A percentile compares a stretch with the other conserved stretches of the same genome.
Conservation (phyloP, 192 early-diverging fungal species). For the Umbelopsis sp. region DNA sequence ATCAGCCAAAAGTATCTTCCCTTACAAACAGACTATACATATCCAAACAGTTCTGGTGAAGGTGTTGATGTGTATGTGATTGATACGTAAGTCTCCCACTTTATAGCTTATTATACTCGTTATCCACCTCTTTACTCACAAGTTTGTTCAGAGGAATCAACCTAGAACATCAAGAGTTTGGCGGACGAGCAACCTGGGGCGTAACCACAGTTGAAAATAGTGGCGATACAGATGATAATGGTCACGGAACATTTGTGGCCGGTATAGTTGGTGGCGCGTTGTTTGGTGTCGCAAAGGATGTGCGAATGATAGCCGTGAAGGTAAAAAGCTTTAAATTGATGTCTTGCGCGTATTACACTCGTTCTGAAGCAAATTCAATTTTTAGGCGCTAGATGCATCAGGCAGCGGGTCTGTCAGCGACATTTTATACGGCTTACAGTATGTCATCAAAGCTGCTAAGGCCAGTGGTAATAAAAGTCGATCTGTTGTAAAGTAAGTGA, state of each 20-base stretch:
- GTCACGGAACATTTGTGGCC: slow-evolving; percentile 61
- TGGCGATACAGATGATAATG: slow-evolving; percentile 50
- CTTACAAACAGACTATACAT: slow-evolving; percentile 46
- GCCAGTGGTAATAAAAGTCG: background rate
- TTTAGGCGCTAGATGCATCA: slow-evolving; percentile 37
- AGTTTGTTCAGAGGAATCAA: slow-evolving; percentile 42
- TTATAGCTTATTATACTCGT: background rate
- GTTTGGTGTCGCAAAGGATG: slow-evolving; percentile 81
- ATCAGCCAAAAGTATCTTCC: slow-evolving; percentile 53
- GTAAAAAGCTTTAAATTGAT: slow-evolving; percentile 29
- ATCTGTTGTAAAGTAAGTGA: slow-evolving; percentile 26
- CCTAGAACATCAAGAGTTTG: slow-evolving; percentile 53
- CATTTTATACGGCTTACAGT: slow-evolving; percentile 47
- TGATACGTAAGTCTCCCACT: slow-evolving; percentile 48
- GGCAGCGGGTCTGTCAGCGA: slow-evolving; percentile 42
- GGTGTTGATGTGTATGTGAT: slow-evolving; percentile 66
- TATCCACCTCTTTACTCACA: background rate
- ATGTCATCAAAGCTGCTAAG: slow-evolving; percentile 25
- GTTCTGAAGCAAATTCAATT: background rate
- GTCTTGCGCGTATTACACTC: background rate
- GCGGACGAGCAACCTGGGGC: slow-evolving; percentile 59
- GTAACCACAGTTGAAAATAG: slow-evolving; percentile 36
- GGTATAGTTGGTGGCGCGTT: slow-evolving; percentile 52
- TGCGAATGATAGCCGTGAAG: slow-evolving; percentile 73
- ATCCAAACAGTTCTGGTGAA: slow-evolving; percentile 38